Percentiles rank a stretch among this genome's conserved stretches.
These are phyloP conservation scores for Geotrichum candidum DNA, from an alignment of 1,139 yeast species.

Conservation along the genomic window DNA sequence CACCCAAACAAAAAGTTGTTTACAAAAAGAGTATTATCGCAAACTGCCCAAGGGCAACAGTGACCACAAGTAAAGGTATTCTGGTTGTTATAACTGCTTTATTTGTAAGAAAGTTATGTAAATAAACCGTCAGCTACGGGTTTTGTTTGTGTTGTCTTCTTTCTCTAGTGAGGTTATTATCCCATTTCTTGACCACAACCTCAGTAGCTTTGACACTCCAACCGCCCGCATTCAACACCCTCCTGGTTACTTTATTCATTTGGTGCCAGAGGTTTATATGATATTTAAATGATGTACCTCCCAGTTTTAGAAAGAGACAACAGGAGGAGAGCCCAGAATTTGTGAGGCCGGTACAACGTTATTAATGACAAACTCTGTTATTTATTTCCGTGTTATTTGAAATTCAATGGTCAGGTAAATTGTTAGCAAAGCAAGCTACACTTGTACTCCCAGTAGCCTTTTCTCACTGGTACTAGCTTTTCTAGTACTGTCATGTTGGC, in stretches of 20 bases:
- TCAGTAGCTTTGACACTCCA: neutral
- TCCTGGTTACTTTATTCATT: slow-evolving; percentile 30
- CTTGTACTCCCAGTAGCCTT: slow-evolving; percentile 54
- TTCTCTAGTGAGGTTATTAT: too few species aligned
- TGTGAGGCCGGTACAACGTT: neutral
- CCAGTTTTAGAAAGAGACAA: slow-evolving; percentile 37
- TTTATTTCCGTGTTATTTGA: neutral
- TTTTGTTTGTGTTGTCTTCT: too few species aligned
- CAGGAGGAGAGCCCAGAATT: neutral
- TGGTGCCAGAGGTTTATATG: slow-evolving; percentile 39
- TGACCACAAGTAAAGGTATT: too few species aligned
- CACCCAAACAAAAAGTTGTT: too few species aligned
- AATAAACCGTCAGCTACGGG: too few species aligned
- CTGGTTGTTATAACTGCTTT: too few species aligned
- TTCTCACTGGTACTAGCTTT: slow-evolving; percentile 61
- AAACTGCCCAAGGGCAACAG: too few species aligned
- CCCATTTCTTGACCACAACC: neutral
- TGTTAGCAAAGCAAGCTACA: neutral
- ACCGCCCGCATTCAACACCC: slow-evolving; percentile 30
- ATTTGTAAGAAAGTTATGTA: too few species aligned
- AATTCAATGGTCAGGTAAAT: neutral
- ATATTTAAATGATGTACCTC: slow-evolving; percentile 39
- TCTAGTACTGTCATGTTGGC: slow-evolving; percentile 46
- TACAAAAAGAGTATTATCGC: too few species aligned
- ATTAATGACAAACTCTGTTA: neutral